A percentile compares a stretch with the other conserved stretches of the same genome.
phyloP scores from a whole-genome alignment of 1,139 yeast species.

The Schwanniomyces etchellsii region DNA sequence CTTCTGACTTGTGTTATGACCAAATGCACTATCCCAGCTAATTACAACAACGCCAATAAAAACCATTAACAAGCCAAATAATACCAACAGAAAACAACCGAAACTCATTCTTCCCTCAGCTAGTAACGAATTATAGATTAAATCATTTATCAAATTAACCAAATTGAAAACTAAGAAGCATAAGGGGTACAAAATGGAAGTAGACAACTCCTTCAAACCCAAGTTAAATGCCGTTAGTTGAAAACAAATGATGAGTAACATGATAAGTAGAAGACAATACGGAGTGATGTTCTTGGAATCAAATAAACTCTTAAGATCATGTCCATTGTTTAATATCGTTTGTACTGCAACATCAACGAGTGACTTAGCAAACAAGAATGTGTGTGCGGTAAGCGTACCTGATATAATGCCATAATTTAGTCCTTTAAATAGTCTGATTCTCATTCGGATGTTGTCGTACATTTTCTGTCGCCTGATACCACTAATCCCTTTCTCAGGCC shows the following conservation, averaged over 20 bases:
- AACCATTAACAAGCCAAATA: conserved; percentile 34
- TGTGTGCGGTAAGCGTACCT: conserved; percentile 82
- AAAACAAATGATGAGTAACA: conserved; percentile 63
- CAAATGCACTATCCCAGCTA: conserved; percentile 38
- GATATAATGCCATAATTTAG: conserved; percentile 62
- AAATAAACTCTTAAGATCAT: conserved; percentile 14
- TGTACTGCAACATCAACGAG: conserved; percentile 63
- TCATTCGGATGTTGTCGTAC: conserved; percentile 6
- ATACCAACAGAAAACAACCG: conserved; percentile 28
- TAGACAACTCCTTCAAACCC: conserved; percentile 68
- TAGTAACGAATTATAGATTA: conserved; percentile 43
- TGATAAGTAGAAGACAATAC: conserved; percentile 50
- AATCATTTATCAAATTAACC: conserved; percentile 66
- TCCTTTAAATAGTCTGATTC: conserved; percentile 37
- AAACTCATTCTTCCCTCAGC: conserved; percentile 23
- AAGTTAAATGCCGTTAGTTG: conserved; percentile 72
- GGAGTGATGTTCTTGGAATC: conserved; percentile 23
- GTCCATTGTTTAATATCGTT: conserved; percentile 32
- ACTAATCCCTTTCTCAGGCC: too few species aligned
- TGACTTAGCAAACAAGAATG: conserved; percentile 78
- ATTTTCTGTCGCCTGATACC: neutral
- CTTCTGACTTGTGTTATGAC: neutral
- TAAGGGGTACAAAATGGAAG: conserved; percentile 77
- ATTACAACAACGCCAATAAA: conserved; percentile 37
- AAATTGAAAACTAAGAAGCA: conserved; percentile 82